Base-by-base conservation (phyloP, 2,329 filamentous ascomycete species). In the Gnomoniopsis sp. region DNA sequence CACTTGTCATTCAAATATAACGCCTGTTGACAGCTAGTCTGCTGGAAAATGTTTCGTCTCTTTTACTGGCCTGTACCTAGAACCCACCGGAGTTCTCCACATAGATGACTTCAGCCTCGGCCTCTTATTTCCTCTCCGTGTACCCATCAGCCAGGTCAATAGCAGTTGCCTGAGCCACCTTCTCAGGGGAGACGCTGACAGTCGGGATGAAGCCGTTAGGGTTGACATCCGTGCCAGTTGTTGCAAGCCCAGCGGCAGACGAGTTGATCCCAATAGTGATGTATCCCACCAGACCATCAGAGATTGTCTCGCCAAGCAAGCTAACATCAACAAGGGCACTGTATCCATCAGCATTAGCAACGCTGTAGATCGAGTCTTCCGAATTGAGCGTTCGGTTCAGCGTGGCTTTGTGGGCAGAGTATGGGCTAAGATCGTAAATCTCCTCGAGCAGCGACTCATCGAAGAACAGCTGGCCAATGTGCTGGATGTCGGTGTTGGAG, bases 381-480 rank as follows among this genome's bases (percentile, higher is more conserved):
- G 69, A 69, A 66, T 86, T 86, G 57, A 68, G 69, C 3, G 77
- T 84, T 21, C 77, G 49, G 0, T 62, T 46, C 15, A 55, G 41
- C 2, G 66, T 71, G 66, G 80, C 80, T 55, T 65, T 67, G 17
- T 59, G 52, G 2, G 52, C 43, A 19, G 52, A 65, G 69, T 81
- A 81, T 2, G 83, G 82, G 0, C 66, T 63, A 2, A 72, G 74
- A 22, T 67, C 67, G 62, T 83, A 79, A 58, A 86, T 78, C 19
- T 72, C 63, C 17, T 68, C 65, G 60, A 82, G 76, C 26, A 87
- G 77, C 63, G 76, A 74, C 66, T 85, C 79, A 66, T 86, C 82
- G 65, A 85, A 83, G 74, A 83, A 87, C 49, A 85, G 69, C 69
- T 88, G 83, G 17, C 83, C 83, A 44, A 86, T 77, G 70, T 87